Percentiles rank a stretch among this genome's conserved stretches.
Conservation (phyloP, 2,329 filamentous ascomycete genomes). For the Fulvia fulva region DNA sequence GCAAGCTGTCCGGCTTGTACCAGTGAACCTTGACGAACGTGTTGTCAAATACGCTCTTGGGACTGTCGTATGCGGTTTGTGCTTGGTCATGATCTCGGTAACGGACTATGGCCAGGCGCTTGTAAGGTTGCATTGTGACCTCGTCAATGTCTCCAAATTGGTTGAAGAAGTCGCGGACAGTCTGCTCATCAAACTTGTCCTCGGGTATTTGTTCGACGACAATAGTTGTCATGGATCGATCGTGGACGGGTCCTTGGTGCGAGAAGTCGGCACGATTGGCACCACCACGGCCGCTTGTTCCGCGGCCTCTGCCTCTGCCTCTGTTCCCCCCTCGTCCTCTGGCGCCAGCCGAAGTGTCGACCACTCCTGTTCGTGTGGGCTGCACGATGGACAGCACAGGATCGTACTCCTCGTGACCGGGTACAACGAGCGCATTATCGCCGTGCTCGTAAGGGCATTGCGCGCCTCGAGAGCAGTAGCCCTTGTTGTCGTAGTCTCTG, state of each 20-base stretch:
- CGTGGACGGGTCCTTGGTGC: constrained; percentile 58
- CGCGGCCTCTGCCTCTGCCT: constrained; percentile 34
- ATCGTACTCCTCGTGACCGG: constrained; percentile 50
- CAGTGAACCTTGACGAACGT: constrained; percentile 82
- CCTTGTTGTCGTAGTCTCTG: constrained; percentile 67
- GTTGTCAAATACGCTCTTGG: constrained; percentile 79
- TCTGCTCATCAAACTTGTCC: constrained; percentile 62
- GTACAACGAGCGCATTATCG: constrained; percentile 46
- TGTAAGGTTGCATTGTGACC: constrained; percentile 62
- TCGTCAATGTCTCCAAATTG: constrained; percentile 65
- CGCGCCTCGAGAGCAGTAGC: constrained; percentile 65
- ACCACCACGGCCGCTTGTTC: constrained; percentile 26
- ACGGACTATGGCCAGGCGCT: constrained; percentile 65
- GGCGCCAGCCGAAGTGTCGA: constrained; percentile 26
- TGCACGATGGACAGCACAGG: constrained; percentile 41
- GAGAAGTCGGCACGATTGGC: constrained; percentile 58
- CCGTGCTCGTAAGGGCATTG: constrained; percentile 68
- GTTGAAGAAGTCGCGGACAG: constrained; percentile 65
- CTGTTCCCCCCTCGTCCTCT: constrained; percentile 39
- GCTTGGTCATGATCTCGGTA: constrained; percentile 64
- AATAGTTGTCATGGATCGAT: constrained; percentile 62
- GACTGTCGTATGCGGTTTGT: constrained; percentile 67
- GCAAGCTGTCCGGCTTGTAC: constrained; percentile 51
- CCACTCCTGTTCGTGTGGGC: constrained; percentile 21
- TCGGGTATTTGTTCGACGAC: constrained; percentile 76